Evolutionary conservation across 225 moss, liverwort and hornwort species (phyloP), one percentile per base, ranked within the genome.

Genomic region (Antitrichia curtipendula): DNA sequence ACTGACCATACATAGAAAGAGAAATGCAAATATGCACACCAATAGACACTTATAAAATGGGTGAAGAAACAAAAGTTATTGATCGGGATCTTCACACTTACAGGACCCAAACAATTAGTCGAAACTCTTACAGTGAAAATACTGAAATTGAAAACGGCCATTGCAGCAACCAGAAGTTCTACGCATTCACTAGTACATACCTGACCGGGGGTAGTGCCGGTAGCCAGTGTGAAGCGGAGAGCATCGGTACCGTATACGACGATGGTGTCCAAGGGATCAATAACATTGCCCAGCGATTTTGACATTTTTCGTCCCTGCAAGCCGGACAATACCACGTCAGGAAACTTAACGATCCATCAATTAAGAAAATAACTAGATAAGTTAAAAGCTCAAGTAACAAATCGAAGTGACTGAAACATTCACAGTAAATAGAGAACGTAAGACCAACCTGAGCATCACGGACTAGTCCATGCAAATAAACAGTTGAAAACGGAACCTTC

Each of bases 161-260:
- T 85, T 54, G 36, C 80, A 73, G 45, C 63, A 64, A 63, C 72
- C 80, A 80, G 28, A 81, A 62, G 25, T 38, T 31, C 41, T 38
- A 72, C 59, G 13, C 13, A 85, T 80, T 75, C 41, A 69, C 12
- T 69, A 78, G 78, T 66, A 31, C 59, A 73, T 88, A 97, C 97
- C 96, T 96, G 96, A 89, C 96, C 97, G 89, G 97, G 96, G 71
- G 96, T 95, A 75, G 96, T 97, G 81, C 96, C 97, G 86, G 97
- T 97, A 66, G 95, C 97, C 78, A 97, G 89, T 32, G 96, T 97
- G 90, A 96, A 97, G 41, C 97, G 95, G 78, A 97, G 94, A 45
- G 97, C 97, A 89, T 97, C 97, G 50, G 96, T 90, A 45, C 97
- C 97, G 84, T 94, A 96, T 64, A 93, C 95, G 85, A 86, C 75